Percentiles rank a stretch among this genome's conserved stretches.
These are phyloP conservation scores for Ustilago hordei DNA, from an alignment of 1,284 basidiomycete genomes.

Conservation along the genomic window DNA sequence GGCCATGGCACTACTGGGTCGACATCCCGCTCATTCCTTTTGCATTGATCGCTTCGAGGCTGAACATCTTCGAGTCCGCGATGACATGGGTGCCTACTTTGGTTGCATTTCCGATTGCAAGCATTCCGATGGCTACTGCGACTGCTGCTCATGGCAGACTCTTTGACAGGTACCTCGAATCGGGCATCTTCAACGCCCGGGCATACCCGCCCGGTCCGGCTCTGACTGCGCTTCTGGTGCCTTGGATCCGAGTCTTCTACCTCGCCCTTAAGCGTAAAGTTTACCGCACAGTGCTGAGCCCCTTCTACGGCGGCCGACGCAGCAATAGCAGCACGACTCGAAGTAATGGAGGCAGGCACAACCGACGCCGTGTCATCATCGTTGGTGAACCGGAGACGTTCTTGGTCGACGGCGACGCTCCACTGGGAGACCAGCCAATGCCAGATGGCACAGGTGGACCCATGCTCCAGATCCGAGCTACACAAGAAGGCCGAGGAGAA, in stretches of 20 bases:
- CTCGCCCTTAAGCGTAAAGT: constrained; percentile 54
- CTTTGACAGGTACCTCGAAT: constrained; percentile 29
- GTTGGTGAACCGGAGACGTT: constrained; percentile 45
- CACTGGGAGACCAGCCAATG: constrained; percentile 13
- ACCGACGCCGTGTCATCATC: constrained; percentile 39
- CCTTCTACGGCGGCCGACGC: constrained; percentile 25
- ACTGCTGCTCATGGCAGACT: constrained; percentile 22
- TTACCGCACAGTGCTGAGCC: constrained; percentile 47
- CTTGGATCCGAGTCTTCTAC: constrained; percentile 63
- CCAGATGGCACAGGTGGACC: constrained; percentile 25
- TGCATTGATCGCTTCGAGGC: constrained; percentile 55
- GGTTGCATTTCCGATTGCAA: constrained; percentile 51
- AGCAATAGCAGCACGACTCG: constrained; percentile 6
- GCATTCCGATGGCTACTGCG: constrained; percentile 26
- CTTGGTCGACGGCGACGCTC: constrained; percentile 31
- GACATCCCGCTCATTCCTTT: constrained; percentile 67
- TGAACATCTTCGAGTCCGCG: constrained; percentile 58
- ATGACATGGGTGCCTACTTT: constrained; percentile 61
- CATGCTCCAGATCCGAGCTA: constrained; percentile 21
- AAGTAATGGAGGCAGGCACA: constrained; percentile 13
- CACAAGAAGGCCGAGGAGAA: neutral
- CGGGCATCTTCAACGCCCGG: constrained; percentile 19
- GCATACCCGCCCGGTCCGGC: constrained; percentile 57
- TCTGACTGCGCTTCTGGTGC: constrained; percentile 55
- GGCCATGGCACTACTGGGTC: constrained; percentile 65